A percentile compares a stretch with the other conserved stretches of the same genome.
These are phyloP conservation scores for Salix arbutifolia DNA, from an alignment of 345 rosid species.

Conservation along the genomic window DNA sequence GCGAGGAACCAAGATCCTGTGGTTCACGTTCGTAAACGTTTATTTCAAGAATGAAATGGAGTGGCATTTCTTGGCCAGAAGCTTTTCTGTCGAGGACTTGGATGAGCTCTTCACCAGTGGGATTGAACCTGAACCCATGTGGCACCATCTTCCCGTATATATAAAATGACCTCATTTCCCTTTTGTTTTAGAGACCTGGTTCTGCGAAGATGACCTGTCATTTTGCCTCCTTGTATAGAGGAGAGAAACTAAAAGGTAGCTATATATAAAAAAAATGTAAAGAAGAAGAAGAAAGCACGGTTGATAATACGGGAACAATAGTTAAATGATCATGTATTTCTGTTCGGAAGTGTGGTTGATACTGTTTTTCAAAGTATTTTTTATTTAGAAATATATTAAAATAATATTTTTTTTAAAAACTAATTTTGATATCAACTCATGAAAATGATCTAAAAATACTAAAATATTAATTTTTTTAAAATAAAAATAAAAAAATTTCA, in stretches of 20 bases:
- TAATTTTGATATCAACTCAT: too few relatives aligned
- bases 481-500: too few relatives aligned
- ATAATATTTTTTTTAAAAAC: too few relatives aligned
- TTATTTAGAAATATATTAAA: too few relatives aligned
- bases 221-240: neutral
- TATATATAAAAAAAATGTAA: too few relatives aligned
- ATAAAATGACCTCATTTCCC: neutral
- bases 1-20: conserved; percentile 15
- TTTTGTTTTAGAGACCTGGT: neutral
- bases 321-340: too few relatives aligned
- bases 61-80: conserved; percentile 14
- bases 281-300: neutral
- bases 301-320: too few relatives aligned
- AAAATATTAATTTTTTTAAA: too few relatives aligned
- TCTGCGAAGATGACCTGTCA: neutral
- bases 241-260: neutral
- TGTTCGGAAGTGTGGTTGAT: too few relatives aligned
- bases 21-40: conserved; percentile 21
- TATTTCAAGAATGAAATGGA: conserved; percentile 9
- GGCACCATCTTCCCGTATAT: conserved; percentile 5
- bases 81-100: conserved; percentile 13
- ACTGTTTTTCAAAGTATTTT: too few relatives aligned
- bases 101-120: conserved; percentile 26
- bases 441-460: too few relatives aligned
- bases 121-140: conserved; percentile 31